Evolutionary conservation across 345 rosid species (phyloP), one percentile per base, ranked within the genome.

Genomic region (Eutrema heterophyllum): DNA sequence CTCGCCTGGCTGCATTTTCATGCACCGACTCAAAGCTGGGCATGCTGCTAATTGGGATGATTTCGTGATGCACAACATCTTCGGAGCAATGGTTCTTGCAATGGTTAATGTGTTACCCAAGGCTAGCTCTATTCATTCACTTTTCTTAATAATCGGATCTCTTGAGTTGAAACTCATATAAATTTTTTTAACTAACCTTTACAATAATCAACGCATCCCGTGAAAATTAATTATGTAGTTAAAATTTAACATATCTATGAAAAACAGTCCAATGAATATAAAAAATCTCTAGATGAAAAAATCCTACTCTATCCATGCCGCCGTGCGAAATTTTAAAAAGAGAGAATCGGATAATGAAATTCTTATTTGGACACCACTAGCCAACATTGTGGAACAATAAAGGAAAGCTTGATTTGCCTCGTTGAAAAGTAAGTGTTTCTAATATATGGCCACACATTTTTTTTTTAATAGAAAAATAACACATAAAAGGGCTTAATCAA

Each of bases 321-420:
- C 8, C 50, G 59, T 49, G 51, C 26, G 33, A 66, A 57, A 41
- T 29, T 7, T 2, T 3, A 6, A 54, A 54, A 54, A 10, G 73
- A 48, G 54, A 44, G 38, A 44, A 36, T 45, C 27, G 16, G 53
- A 66, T 74, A 74, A 74, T 66, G 72, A 53, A 43, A 46, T 56
- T 74, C 58, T 55, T 57, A 74, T 57, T 74, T 66, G 72, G 72
- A 66, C 67, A 74, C 44, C 72, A 74, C 67, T 74, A 48, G 65
- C 72, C 67, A 66, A 39, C 67, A 57, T 30, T 51, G 68, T 67
- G 79, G 68, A 75, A 68, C 73, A 60, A 45, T 29, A 59, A 68
- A 51, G 26, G 55, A 59, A 75, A 51, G 64, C 56, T 60, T 41
- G 10, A 53, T n/a, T 67, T 59, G 60, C 67, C 52, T 57, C 67